Base-by-base conservation (phyloP, 2,329 filamentous ascomycete species). In the Arthrobotrys entomopaga region DNA sequence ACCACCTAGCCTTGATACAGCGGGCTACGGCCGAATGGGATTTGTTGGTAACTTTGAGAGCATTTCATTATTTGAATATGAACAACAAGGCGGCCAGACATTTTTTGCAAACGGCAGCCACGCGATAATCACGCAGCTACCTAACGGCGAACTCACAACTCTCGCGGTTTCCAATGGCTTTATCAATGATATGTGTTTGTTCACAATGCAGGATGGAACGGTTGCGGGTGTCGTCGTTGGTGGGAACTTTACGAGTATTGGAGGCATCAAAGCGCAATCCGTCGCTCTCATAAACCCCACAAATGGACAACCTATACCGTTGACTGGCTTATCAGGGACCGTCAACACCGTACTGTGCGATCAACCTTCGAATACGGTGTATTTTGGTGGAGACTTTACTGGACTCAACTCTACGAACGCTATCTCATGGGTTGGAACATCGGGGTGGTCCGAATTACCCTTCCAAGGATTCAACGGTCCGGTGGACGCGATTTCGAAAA, bases 381-480 rank as follows among this genome's bases (percentile, higher is more conserved):
- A 96, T 79, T 88, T 98, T 50, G 96, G 95, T 70, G 95, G 95
- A 26, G 90, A 88, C 75, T 97, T 99, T 80, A 88, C 87, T 65
- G 89, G 88, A 48, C 86, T 84, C 42, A 92, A 95, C 80, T 95
- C 93, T 5, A 92, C 90, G 24, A 98, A 99, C 81, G 96, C 94
- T 4, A 90, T 97, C 78, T 87, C 91, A 11, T 98, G 92, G 92
- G 84, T 86, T 22, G 84, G 84, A 24, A 86, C 84, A 8, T 83
- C 87, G 29, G 88, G 87, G 56, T 97, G 91, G 90, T 87, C 86
- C 19, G 90, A 92, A 79, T 83, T 99, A 66, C 90, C 94, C 1
- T 99, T 99, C 83, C 88, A 89, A 46, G 96, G 96, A 20, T 96
- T 99, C 83, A 98, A 98, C 82, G 93, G 93, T 24, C 92, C 92